phyloP scores from a whole-genome alignment of 1,284 basidiomycete genomes.

The Anthracocystis walkeri region DNA sequence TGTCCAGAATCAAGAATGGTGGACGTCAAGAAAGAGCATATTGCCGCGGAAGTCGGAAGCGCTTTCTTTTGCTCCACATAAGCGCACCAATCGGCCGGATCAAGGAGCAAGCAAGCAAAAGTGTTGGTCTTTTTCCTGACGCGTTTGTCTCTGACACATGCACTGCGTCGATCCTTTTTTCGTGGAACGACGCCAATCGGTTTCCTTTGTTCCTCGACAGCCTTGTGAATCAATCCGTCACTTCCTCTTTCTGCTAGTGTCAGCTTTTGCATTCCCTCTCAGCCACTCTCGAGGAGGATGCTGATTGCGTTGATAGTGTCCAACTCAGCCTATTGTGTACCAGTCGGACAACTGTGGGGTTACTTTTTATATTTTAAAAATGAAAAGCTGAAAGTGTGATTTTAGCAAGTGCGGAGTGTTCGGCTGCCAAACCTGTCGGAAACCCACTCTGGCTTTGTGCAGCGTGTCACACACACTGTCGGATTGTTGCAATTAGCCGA shows the following conservation, averaged over 20 bases:
- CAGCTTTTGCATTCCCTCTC: no score
- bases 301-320: no score
- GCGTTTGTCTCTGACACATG: slow-evolving; percentile 29
- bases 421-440: neutral
- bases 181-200: neutral
- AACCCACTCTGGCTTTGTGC: neutral
- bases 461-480: no score
- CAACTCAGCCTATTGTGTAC: no score
- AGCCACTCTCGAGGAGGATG: no score
- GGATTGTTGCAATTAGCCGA: neutral
- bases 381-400: neutral
- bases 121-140: slow-evolving; percentile 26
- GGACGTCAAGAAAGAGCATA: neutral
- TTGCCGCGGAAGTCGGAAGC: neutral
- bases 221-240: neutral
- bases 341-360: slow-evolving; percentile 5
- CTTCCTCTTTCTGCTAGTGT: neutral
- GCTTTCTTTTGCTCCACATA: neutral
- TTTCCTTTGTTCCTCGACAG: neutral
- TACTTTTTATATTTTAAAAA: neutral
- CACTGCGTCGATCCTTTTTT: slow-evolving; percentile 32
- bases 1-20: neutral
- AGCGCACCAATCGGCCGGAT: neutral
- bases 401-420: slow-evolving; percentile 2
- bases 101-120: neutral